Base-by-base conservation (phyloP, 2,329 filamentous ascomycete species). In the Leptographium galeiforme region DNA sequence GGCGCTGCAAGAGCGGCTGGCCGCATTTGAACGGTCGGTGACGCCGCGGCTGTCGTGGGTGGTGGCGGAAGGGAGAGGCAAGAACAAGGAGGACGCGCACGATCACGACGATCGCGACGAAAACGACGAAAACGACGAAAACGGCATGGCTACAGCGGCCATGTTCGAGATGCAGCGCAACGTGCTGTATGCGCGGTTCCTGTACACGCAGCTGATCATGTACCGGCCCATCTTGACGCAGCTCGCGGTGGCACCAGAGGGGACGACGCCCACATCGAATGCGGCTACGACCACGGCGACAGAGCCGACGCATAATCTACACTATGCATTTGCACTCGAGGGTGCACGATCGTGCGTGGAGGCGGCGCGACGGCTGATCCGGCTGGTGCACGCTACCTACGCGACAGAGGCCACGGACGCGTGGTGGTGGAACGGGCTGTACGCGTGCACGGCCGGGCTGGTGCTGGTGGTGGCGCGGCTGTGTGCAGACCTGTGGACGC, bases 351-450 rank as follows among this genome's bases (percentile, higher is more conserved):
- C 55, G 10, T 57, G 55, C 36, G 45, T 57, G 6, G 53, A 55
- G 19, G 55, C 55, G 5, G 53, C 55, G 32, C 45, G 19, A 18
- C 53, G 50, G 13, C 44, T 57, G 14, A 53, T 57, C 10, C 36
- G 32, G 13, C 30, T 55, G 12, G 50, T 57, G 7, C 50, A 57
- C 48, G 30, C 34, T 5, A 52, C 43, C 33, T 57, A 57, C 33
- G 32, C 41, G 11, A 53, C 50, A 4, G 50, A 54, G 19, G 44
- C 44, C 32, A 49, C 53, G 1, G 53, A 52, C 19, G 51, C 52
- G 16, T 57, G 55, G 55, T 57, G 55, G 55, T 57, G 55, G 55
- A 57, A 57, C 16, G 55, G 46, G 11, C 39, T 57, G 13, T 57
- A 57, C 18, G 53, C 50, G 2, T 57, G 53, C 41, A 51, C 55